Evolutionary conservation across 495 filamentous ascomycete genomes (phyloP).

Genomic region (Talaromyces stipitatus): DNA sequence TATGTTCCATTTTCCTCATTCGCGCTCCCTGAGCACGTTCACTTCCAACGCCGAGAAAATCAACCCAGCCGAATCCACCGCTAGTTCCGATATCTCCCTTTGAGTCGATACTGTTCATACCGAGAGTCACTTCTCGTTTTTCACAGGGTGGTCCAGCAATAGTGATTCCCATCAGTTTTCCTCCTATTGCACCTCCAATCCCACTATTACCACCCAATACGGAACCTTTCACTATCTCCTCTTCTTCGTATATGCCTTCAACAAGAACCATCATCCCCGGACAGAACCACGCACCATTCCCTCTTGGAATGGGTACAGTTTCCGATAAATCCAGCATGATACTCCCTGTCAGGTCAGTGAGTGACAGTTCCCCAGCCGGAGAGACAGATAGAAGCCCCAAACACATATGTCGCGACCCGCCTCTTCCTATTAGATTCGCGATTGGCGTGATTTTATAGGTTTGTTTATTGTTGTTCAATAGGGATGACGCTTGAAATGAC

Average conservation of each 20-base stretch:
- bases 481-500: constrained; percentile 69
- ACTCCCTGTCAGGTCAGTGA: constrained; percentile 80
- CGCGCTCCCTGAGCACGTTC: constrained; percentile 74
- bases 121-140: constrained; percentile 68
- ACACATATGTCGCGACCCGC: constrained; percentile 75
- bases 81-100: constrained; percentile 49
- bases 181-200: constrained; percentile 81
- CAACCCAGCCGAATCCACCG: constrained; percentile 91
- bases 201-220: constrained; percentile 68
- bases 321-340: constrained; percentile 78
- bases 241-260: constrained; percentile 92
- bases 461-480: constrained; percentile 46
- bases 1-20: constrained; percentile 70
- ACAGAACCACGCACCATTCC: constrained; percentile 77
- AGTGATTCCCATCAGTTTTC: constrained; percentile 80
- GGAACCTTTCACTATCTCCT: constrained; percentile 58
- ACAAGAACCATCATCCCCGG: constrained; percentile 94
- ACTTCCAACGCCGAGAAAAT: constrained; percentile 87
- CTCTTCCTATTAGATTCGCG: constrained; percentile 85
- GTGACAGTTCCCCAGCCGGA: constrained; percentile 73
- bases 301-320: constrained; percentile 68
- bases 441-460: constrained; percentile 88
- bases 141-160: constrained; percentile 88
- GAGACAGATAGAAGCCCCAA: constrained; percentile 75
- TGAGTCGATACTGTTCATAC: constrained; percentile 50